A percentile compares a stretch with the other conserved stretches of the same genome.
phyloP scores from a whole-genome alignment of 768 basidiomycete species.

The Pleurotus pulmonarius region DNA sequence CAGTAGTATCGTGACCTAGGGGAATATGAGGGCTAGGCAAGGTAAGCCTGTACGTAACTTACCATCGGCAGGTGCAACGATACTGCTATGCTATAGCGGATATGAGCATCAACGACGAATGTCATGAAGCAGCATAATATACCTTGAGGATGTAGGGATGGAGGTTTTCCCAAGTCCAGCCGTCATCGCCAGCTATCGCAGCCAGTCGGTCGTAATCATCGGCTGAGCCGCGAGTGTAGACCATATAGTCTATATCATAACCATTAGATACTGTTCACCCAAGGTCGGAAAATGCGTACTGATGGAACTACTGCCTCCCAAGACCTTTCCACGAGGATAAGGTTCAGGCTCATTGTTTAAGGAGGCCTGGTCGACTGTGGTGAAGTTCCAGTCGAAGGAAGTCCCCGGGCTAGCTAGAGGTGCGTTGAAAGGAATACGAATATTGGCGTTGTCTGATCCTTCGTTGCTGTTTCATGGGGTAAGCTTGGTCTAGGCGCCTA shows the following conservation, averaged over 20 bases:
- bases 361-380: constrained; percentile 22
- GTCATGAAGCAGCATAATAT: neutral
- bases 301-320: constrained; percentile 28
- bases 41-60: neutral
- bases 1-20: constrained; percentile 18
- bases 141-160: constrained; percentile 20
- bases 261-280: too few relatives aligned
- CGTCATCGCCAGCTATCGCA: constrained; percentile 16
- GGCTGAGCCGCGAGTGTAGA: constrained; percentile 20
- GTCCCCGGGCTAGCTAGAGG: constrained; percentile 10
- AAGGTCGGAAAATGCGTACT: constrained; percentile 17
- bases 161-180: constrained; percentile 26
- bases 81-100: neutral
- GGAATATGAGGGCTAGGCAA: too few relatives aligned
- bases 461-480: constrained; percentile 13
- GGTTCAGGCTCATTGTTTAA: constrained; percentile 20
- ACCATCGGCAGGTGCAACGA: neutral
- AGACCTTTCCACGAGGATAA: constrained; percentile 23
- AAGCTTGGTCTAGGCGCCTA: neutral
- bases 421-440: constrained; percentile 15
- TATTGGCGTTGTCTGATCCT: constrained; percentile 12
- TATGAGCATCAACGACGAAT: neutral
- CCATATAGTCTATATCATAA: constrained; percentile 18
- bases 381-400: constrained; percentile 29
- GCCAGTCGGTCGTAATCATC: constrained; percentile 23